These are phyloP conservation scores for Kuraishia borneana DNA, from an alignment of 805 yeast species.

Conservation along the genomic window DNA sequence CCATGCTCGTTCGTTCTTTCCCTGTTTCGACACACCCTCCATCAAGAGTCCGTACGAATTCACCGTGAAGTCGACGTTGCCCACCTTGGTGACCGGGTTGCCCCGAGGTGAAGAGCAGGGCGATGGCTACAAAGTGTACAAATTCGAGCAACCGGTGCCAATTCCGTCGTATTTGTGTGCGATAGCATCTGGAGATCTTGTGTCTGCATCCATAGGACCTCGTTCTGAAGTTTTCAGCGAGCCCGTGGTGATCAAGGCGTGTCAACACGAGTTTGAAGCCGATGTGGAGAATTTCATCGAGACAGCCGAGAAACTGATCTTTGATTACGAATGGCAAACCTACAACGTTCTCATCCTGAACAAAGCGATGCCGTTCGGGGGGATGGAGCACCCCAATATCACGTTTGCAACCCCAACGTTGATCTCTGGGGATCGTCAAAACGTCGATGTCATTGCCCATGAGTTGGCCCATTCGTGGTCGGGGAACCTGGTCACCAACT, in stretches of 20 bases:
- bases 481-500: constrained; percentile 83
- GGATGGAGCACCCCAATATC: constrained; percentile 90
- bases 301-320: constrained; percentile 68
- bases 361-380: constrained; percentile 75
- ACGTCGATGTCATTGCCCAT: constrained; percentile 86
- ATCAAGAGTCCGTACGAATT: constrained; percentile 58
- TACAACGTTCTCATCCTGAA: constrained; percentile 79
- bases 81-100: constrained; percentile 63
- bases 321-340: constrained; percentile 75
- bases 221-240: constrained; percentile 77
- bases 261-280: constrained; percentile 69
- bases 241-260: constrained; percentile 52
- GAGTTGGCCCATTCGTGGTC: constrained; percentile 92
- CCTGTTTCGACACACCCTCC: constrained; percentile 87
- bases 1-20: constrained; percentile 80
- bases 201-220: constrained; percentile 65
- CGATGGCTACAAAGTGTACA: constrained; percentile 24
- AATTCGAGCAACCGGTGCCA: constrained; percentile 66
- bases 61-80: constrained; percentile 48
- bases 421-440: constrained; percentile 73
- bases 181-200: constrained; percentile 74
- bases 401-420: constrained; percentile 88
- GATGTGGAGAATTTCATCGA: constrained; percentile 75
- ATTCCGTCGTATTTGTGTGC: constrained; percentile 81
- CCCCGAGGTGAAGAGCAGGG: constrained; percentile 14